Evolutionary conservation across 176 grass and related monocot genomes (phyloP).

Genomic region (Bonia amplexicaulis): DNA sequence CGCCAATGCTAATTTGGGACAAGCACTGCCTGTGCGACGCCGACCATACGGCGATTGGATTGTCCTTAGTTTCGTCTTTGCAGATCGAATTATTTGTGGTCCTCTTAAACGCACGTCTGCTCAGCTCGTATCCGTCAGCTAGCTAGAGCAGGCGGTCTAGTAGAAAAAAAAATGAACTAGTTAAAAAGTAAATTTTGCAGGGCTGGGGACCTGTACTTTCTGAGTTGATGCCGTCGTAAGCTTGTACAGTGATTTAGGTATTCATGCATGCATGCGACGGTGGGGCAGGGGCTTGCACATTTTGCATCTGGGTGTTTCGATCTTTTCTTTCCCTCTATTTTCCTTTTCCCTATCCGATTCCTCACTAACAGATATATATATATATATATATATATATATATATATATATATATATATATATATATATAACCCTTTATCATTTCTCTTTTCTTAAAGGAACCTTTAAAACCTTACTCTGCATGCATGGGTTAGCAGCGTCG

Average conservation of each 20-base stretch:
- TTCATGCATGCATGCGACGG: background rate
- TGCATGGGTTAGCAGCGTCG: background rate
- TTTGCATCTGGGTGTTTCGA: background rate
- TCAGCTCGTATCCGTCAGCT: background rate
- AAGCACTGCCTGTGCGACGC: conserved; percentile 33
- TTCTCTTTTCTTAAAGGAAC: background rate
- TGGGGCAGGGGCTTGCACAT: background rate
- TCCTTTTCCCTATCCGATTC: background rate
- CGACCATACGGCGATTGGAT: conserved; percentile 8
- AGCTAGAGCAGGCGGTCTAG: background rate
- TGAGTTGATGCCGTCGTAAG: background rate
- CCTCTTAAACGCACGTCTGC: conserved; percentile 13
- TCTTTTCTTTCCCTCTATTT: background rate
- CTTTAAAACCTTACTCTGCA: background rate
- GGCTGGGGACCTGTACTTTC: conserved; percentile 25
- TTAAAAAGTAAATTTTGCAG: conserved; percentile 24
- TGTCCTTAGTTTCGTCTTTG: conserved; percentile 18
- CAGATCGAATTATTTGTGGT: conserved; percentile 27
- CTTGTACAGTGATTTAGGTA: background rate
- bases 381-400: no score
- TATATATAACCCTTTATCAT: background rate
- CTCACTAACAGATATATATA: background rate
- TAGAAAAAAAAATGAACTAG: background rate
- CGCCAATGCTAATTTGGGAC: conserved; percentile 25
- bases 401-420: no score